Evolutionary conservation across 2,329 filamentous ascomycete genomes (phyloP), one percentile per base, ranked within the genome.

Genomic region (Cephalotrichum gorgonifer): DNA sequence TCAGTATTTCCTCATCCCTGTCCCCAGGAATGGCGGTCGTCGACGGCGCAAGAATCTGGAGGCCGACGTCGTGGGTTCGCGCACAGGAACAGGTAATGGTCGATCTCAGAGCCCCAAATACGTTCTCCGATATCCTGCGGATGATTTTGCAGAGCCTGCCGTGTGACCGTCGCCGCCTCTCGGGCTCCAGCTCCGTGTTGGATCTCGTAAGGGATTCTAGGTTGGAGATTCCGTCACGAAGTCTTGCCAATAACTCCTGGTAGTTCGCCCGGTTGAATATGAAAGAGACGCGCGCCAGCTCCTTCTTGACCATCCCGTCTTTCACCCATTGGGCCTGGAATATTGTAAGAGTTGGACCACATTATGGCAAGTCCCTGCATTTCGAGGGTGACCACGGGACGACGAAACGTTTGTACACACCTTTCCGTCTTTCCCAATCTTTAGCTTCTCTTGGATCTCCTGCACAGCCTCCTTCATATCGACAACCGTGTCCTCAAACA

Each of bases 381-480:
- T n/a, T n/a, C n/a, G n/a, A n/a, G n/a, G n/a, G n/a, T n/a, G n/a
- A n/a, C n/a, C n/a, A n/a, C n/a, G n/a, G 27, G 12, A 30, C 6
- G 6, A 6, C 27, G 12, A 6, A 30, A 30, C 27, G 27, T 30
- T 30, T 30, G 27, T 30, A 30, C 44, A 22, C 28, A 35, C 30
- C 28, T 35, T 38, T 15, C 43, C 43, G 6, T 35, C 30, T 38
- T 35, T 47, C 14, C 25, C 23, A n/a, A 30, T 26, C 25, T 25
- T 38, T 26, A 49, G 41, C 4, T 33, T 53, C 1, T 44, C 2
- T 43, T 49, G 53, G 14, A 65, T 51, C 28, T 54, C 52, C 0
- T 56, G 3, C 0, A 64, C 51, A 0, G 58, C 56, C 0, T 50
- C 52, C 20, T 53, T 23, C 6, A 66, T 57, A 1, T 60, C 59